A percentile compares a stretch with the other conserved stretches of the same genome.
Conservation (phyloP, 2,329 filamentous ascomycete species). For the Podosphaera aphanis region DNA sequence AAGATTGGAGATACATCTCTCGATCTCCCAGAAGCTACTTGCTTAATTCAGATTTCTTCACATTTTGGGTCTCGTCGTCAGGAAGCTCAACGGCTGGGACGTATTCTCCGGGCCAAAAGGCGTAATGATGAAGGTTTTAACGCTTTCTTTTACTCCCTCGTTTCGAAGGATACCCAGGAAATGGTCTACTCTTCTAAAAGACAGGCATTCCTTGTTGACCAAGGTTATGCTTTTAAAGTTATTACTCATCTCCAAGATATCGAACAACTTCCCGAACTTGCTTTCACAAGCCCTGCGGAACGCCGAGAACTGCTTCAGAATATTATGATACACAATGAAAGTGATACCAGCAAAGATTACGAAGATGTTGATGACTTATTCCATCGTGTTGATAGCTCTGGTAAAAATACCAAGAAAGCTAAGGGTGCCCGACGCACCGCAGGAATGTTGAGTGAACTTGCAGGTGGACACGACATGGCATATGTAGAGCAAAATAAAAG, state of each 20-base stretch:
- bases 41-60: constrained; percentile 88
- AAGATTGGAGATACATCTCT: constrained; percentile 98
- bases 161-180: constrained; percentile 90
- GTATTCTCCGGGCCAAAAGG: constrained; percentile 83
- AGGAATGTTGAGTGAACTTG: constrained; percentile 63
- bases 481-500: constrained; percentile 67
- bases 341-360: constrained; percentile 4
- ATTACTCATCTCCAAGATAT: constrained; percentile 90
- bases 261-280: constrained; percentile 57
- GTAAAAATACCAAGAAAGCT: constrained; percentile 25
- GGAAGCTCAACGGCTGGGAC: constrained; percentile 78
- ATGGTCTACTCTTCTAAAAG: constrained; percentile 96
- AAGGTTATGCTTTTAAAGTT: constrained; percentile 97
- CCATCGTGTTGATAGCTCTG: constrained; percentile 20
- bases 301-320: constrained; percentile 71
- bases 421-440: constrained; percentile 53
- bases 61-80: constrained; percentile 94
- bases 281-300: constrained; percentile 57
- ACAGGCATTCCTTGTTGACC: constrained; percentile 90
- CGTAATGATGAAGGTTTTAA: constrained; percentile 97
- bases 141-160: constrained; percentile 93
- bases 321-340: constrained; percentile 67
- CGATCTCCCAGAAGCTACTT: constrained; percentile 87
- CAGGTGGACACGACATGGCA: constrained; percentile 92
- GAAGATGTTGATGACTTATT: constrained; percentile 29